These are phyloP conservation scores for Ceratocystis huliohia DNA, from an alignment of 2,329 filamentous ascomycete species.

Conservation along the genomic window DNA sequence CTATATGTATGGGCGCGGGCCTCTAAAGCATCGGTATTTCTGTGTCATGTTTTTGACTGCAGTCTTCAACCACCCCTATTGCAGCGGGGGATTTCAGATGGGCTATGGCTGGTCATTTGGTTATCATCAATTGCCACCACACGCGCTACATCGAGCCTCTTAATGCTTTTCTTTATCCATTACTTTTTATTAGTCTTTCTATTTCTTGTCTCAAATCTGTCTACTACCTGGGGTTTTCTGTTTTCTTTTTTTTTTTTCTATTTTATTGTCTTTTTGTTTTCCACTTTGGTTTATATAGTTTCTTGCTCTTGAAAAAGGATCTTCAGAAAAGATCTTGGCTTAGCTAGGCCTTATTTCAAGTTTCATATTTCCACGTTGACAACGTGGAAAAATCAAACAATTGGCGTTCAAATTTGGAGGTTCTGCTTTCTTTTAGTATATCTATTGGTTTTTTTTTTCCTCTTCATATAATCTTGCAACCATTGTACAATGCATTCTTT, in stretches of 20 bases:
- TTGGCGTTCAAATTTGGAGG: constrained; percentile 1
- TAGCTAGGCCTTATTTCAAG: constrained; percentile 1
- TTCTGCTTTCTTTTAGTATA: neutral
- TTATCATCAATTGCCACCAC: constrained; percentile 3
- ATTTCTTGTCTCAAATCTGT: constrained; percentile 9
- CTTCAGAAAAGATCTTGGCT: constrained; percentile 3
- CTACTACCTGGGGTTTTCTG: neutral
- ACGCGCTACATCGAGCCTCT: neutral
- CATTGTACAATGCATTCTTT: neutral
- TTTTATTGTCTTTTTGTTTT: neutral
- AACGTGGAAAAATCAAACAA: constrained; percentile 6
- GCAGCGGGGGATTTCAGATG: neutral
- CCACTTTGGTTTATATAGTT: constrained; percentile 2
- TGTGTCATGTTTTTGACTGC: constrained; percentile 1
- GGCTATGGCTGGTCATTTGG: neutral
- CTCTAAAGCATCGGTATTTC: constrained; percentile 7
- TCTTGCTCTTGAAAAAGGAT: neutral
- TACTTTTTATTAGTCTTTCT: constrained; percentile 13
- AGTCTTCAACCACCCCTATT: neutral
- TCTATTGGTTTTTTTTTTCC: neutral
- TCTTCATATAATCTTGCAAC: neutral
- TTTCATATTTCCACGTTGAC: constrained; percentile 3
- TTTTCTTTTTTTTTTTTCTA: constrained; percentile 1
- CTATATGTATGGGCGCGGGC: constrained; percentile 1
- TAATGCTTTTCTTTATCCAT: neutral